These are phyloP conservation scores for Termitomyces sp. DNA, from an alignment of 768 basidiomycete species.

Conservation along the genomic window DNA sequence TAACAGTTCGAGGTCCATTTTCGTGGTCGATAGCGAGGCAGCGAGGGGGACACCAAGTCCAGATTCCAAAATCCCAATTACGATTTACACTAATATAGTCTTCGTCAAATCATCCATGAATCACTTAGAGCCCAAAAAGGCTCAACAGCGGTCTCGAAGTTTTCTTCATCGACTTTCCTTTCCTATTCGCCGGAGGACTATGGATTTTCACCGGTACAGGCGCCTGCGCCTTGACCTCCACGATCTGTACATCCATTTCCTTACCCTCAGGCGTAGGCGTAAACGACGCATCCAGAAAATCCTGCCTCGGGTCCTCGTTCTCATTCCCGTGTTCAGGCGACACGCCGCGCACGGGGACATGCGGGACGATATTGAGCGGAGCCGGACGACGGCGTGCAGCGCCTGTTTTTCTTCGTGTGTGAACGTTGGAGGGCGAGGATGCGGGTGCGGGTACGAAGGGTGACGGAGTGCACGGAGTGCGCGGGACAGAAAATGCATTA, in stretches of 20 bases:
- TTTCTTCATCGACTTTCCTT: constrained; percentile 24
- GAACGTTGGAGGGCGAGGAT: constrained; percentile 3
- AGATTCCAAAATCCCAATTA: not conserved
- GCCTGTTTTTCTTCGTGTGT: constrained; percentile 7
- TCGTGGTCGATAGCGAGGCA: too few species aligned
- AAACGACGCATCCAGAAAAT: constrained; percentile 39
- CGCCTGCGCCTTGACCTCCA: not conserved
- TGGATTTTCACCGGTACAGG: not conserved
- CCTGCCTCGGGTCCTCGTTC: constrained; percentile 11
- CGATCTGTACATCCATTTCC: too few species aligned
- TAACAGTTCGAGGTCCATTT: too few species aligned
- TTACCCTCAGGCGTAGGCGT: not conserved
- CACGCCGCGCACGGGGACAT: constrained; percentile 13
- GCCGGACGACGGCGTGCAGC: constrained; percentile 30
- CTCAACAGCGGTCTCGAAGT: constrained; percentile 2
- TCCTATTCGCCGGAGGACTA: not conserved
- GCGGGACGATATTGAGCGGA: constrained; percentile 27
- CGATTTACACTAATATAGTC: not conserved
- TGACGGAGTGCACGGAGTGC: constrained; percentile 8
- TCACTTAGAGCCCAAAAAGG: constrained; percentile 11
- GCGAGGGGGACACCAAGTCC: not conserved
- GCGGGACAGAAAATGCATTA: constrained; percentile 25
- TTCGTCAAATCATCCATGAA: not conserved
- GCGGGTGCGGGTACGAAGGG: not conserved
- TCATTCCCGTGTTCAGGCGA: constrained; percentile 5